These are phyloP conservation scores for Diaporthe vaccinii DNA, from an alignment of 2,329 filamentous ascomycete genomes.

Conservation along the genomic window DNA sequence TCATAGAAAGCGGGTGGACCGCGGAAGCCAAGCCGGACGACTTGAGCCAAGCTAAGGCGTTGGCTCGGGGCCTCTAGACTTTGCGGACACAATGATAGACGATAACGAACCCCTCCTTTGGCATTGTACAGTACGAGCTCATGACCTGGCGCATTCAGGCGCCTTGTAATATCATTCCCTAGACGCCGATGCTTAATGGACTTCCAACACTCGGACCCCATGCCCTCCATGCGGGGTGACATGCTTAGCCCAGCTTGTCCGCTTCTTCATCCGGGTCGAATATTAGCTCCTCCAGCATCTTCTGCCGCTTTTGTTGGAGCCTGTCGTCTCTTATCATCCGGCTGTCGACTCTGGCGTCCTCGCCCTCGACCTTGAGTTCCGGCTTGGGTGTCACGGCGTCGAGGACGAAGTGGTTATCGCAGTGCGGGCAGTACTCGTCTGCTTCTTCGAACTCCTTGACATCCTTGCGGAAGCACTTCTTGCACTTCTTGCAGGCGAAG, in stretches of 20 bases:
- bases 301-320: constrained; percentile 69
- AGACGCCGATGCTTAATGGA: constrained; percentile 40
- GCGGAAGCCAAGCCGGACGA: constrained; percentile 2
- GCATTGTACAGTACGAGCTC: constrained; percentile 42
- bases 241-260: constrained; percentile 78
- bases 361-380: constrained; percentile 87
- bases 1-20: not conserved
- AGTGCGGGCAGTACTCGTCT: constrained; percentile 99
- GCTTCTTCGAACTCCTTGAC: constrained; percentile 92
- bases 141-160: constrained; percentile 39
- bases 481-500: constrained; percentile 99
- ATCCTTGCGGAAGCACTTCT: constrained; percentile 97
- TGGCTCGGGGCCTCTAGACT: constrained; percentile 17
- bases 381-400: constrained; percentile 89
- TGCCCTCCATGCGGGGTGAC: not conserved
- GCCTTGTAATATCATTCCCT: constrained; percentile 42
- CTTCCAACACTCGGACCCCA: constrained; percentile 21
- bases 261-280: constrained; percentile 84
- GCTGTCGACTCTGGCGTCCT: constrained; percentile 87
- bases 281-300: constrained; percentile 62
- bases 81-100: constrained; percentile 32
- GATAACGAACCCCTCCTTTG: constrained; percentile 30
- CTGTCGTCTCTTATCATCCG: constrained; percentile 96
- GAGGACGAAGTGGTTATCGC: constrained; percentile 97
- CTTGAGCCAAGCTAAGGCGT: not conserved